Conservation (phyloP, 257 asterid species). For the Fraxinus pennsylvanica region DNA sequence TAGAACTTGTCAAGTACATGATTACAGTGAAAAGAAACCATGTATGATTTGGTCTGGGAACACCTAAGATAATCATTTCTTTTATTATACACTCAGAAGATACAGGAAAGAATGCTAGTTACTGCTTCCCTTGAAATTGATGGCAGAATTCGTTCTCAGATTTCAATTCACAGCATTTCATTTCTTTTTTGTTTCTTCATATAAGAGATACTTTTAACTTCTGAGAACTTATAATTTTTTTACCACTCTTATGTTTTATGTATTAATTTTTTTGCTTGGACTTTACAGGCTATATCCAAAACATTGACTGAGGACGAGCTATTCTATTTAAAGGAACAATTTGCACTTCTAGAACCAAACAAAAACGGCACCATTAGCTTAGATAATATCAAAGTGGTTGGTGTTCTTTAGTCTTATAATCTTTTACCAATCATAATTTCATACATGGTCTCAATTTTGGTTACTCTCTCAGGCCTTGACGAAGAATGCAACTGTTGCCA, state of each 20-base stretch:
- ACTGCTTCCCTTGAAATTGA: background rate
- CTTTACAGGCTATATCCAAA: constrained; percentile 71
- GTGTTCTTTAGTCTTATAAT: constrained; percentile 24
- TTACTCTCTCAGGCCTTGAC: constrained; percentile 38
- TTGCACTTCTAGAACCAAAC: constrained; percentile 65
- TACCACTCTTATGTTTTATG: constrained; percentile 6
- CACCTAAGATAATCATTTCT: background rate
- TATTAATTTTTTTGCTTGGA: constrained; percentile 9
- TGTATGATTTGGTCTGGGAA: background rate
- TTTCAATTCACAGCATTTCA: background rate
- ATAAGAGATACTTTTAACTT: background rate
- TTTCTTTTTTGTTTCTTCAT: background rate
- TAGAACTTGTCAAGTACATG: background rate
- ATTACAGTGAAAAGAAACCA: background rate
- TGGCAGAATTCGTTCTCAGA: background rate
- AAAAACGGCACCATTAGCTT: constrained; percentile 66
- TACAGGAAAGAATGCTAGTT: background rate
- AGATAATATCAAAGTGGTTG: constrained; percentile 66
- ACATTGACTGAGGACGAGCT: constrained; percentile 71
- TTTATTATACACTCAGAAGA: background rate
- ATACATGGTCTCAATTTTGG: constrained; percentile 20
- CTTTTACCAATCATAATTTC: background rate
- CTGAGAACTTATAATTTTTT: background rate
- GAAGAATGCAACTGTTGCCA: constrained; percentile 51
- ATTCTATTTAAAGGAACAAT: constrained; percentile 72